Conservation (phyloP, 75 land plant species). For the Azolla pinnata region DNA sequence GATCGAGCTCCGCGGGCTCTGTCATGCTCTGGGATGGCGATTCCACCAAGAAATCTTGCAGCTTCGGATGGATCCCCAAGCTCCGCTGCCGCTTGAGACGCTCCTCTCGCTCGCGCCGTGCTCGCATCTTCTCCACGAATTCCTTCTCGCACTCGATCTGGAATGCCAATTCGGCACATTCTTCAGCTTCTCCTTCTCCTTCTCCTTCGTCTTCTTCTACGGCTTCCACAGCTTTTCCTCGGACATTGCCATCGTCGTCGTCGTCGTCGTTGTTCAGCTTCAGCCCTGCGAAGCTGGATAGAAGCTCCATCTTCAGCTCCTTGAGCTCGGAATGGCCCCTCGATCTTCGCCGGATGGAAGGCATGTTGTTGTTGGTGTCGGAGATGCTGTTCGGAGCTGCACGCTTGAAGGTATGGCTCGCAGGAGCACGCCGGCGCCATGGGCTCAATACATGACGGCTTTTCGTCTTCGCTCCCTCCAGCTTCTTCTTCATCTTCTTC, state of each 20-base stretch:
- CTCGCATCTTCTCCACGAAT: constrained; percentile 3
- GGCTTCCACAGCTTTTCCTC: background rate
- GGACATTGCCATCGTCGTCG: background rate
- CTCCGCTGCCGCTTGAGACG: background rate
- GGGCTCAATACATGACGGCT: background rate
- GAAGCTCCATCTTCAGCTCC: background rate
- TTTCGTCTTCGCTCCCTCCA: background rate
- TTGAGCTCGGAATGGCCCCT: background rate
- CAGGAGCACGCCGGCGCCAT: background rate
- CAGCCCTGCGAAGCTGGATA: background rate
- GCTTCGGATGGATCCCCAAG: background rate
- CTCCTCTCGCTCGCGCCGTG: background rate
- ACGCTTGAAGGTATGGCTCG: no score
- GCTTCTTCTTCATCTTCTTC: background rate
- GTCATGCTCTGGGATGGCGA: background rate
- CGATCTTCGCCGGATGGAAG: background rate
- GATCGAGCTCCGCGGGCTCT: no score
- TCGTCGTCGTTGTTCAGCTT: background rate
- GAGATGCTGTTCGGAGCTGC: background rate
- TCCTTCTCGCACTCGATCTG: constrained; percentile 5
- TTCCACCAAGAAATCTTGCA: background rate
- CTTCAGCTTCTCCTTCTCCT: background rate
- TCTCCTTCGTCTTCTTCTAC: background rate
- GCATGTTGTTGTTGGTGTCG: background rate
- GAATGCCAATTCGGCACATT: background rate